Evolutionary conservation across 1,284 basidiomycete species (phyloP), one percentile per base, ranked within the genome.

Genomic region (Melampsora larici-populina): DNA sequence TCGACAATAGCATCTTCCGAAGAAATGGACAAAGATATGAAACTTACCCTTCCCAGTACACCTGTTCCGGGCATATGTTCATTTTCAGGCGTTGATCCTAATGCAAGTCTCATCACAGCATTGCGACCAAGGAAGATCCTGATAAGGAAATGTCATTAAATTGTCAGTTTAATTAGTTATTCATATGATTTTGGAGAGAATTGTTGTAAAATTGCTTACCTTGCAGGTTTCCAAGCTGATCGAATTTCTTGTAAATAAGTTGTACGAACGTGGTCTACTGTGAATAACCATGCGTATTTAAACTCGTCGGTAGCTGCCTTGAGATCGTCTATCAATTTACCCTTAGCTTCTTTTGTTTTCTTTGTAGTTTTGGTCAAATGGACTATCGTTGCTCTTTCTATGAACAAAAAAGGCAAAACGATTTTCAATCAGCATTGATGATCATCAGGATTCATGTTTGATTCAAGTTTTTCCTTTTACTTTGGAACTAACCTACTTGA

Each of bases 221-320:
- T 29, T 48, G 80, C 79, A 46, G 92, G 92, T 87, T 93, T 93
- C 96, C 96, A 99, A 81, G 93, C 87, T 79, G 89, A 90, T 80
- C 96, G 88, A 63, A 98, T 92, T 79, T 93, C 94, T 87, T 98
- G 94, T 63, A 99, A 86, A 85, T 94, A 92, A 55, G 93, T 87
- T 86, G 96, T 98, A 78, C 96, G 89, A 93, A 97, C 96, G 82
- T 93, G 90, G 58, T 94, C 94, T 33, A 97, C 92, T 81, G 91
- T 90, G 84, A 99, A 97, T 43, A 98, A 85, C 93, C 94, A 99
- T 84, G 93, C 91, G 85, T 96, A 97, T 80, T 90, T 89, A 89
- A 91, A 97, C 86, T 93, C 91, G 81, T 94, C 93, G 46, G 88
- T 85, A 84, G 62, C 31, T 26, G 24, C 26, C 33, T 79, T 68